phyloP scores from a whole-genome alignment of 73 alveolate genomes.

The Paramecium primaurelia region DNA sequence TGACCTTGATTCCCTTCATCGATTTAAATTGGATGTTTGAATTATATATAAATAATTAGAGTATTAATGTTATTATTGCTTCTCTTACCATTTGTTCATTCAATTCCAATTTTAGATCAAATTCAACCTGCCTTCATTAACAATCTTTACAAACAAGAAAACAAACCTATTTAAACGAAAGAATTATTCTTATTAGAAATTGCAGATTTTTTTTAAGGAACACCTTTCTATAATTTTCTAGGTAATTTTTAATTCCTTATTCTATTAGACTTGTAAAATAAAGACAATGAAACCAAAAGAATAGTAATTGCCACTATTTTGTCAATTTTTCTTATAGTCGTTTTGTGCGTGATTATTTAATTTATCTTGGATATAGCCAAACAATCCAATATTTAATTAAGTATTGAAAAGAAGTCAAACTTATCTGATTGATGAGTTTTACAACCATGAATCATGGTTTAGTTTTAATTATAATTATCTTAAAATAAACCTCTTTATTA shows the following conservation, averaged over 20 bases:
- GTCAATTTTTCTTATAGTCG: not conserved
- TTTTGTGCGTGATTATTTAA: not conserved
- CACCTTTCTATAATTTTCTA: not conserved
- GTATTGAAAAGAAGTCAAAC: not conserved
- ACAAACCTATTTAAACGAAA: not conserved
- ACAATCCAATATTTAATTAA: not conserved
- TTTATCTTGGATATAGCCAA: not conserved
- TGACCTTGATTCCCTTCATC: not conserved
- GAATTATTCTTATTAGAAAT: not conserved
- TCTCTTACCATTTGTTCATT: not conserved
- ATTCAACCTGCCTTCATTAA: not conserved
- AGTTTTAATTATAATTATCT: not conserved
- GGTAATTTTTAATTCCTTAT: not conserved
- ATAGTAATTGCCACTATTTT: not conserved
- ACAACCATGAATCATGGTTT: not conserved
- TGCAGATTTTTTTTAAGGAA: not conserved
- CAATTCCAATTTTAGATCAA: not conserved
- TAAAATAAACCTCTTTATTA: not conserved
- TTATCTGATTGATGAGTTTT: not conserved
- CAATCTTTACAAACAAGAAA: not conserved
- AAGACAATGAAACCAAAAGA: not conserved
- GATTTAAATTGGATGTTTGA: conserved; percentile 11
- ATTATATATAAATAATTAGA: not conserved
- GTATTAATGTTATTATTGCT: not conserved
- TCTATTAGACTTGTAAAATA: not conserved